phyloP scores from a whole-genome alignment of 352 stramenopile genomes.

The Phytophthora pini region DNA sequence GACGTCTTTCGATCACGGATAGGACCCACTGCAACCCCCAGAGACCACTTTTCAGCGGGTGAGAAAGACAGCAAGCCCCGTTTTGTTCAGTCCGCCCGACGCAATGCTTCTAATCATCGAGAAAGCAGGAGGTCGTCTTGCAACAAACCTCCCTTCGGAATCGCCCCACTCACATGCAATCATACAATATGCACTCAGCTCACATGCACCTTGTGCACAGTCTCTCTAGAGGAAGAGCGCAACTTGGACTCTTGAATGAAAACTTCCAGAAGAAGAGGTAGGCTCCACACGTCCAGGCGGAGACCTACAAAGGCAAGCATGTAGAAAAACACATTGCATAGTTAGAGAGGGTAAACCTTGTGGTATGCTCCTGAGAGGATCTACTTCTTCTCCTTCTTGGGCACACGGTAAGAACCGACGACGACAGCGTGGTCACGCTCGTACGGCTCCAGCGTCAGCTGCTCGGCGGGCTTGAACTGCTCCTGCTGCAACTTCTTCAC shows the following conservation, averaged over 20 bases:
- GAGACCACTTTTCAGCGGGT: constrained; percentile 83
- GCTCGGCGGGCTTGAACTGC: constrained; percentile 99
- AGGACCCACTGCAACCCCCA: constrained; percentile 28
- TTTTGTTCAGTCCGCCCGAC: constrained; percentile 90
- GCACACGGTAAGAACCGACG: constrained; percentile 95
- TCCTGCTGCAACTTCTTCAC: constrained; percentile 98
- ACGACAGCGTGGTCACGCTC: constrained; percentile 99
- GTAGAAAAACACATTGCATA: constrained; percentile 50
- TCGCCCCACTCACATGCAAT: constrained; percentile 36
- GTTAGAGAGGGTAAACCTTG: constrained; percentile 41
- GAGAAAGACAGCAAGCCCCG: constrained; percentile 32
- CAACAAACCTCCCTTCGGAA: constrained; percentile 32
- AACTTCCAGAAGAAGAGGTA: constrained; percentile 23
- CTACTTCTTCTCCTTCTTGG: constrained; percentile 95
- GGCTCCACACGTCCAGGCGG: constrained; percentile 36
- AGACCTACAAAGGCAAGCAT: constrained; percentile 43
- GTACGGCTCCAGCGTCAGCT: constrained; percentile 99
- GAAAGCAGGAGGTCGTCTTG: constrained; percentile 45
- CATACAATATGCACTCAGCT: constrained; percentile 21
- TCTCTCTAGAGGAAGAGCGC: constrained; percentile 25
- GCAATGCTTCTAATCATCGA: constrained; percentile 87
- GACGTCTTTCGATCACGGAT: constrained; percentile 84
- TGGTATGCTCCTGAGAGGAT: constrained; percentile 22
- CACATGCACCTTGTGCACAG: constrained; percentile 3
- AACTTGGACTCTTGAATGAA: constrained; percentile 26